Conservation (phyloP, 805 yeast genomes). For the Blastobotrys attinorum region DNA sequence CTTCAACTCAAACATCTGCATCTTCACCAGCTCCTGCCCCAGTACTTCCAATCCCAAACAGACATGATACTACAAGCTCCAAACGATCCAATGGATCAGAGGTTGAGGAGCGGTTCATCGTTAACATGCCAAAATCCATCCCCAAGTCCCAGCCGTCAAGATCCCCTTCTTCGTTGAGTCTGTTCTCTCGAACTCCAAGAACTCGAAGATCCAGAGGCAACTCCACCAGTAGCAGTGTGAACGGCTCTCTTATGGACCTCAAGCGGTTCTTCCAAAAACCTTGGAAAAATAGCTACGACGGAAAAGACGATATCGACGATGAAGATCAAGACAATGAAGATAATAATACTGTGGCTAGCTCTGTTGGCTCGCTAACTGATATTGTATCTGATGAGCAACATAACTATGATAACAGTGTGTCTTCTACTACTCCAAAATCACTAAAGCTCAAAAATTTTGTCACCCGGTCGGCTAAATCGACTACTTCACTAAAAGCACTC, state of each 20-base stretch:
- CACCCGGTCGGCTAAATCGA: conserved; percentile 13
- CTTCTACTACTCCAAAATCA: conserved; percentile 19
- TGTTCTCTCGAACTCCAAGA: conserved; percentile 29
- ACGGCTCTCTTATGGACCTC: conserved; percentile 30
- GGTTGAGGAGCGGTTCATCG: conserved; percentile 80
- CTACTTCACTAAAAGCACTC: conserved; percentile 13
- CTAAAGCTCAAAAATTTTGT: conserved; percentile 14
- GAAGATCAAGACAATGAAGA: background rate
- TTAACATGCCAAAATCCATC: conserved; percentile 64
- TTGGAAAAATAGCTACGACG: conserved; percentile 22
- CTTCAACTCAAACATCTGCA: too few species aligned
- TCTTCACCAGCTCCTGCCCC: background rate
- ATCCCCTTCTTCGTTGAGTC: conserved; percentile 29
- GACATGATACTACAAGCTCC: conserved; percentile 11
- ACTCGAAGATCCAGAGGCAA: conserved; percentile 24
- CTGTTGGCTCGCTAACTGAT: background rate
- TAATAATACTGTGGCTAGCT: background rate
- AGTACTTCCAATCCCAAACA: conserved; percentile 5
- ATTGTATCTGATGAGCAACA: too few species aligned
- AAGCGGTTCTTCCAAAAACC: conserved; percentile 41
- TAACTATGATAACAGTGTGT: conserved; percentile 7
- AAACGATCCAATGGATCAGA: conserved; percentile 28
- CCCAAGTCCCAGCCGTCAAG: conserved; percentile 18
- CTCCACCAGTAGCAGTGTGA: conserved; percentile 21
- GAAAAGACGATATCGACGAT: too few species aligned